Base-by-base conservation (phyloP, 176 grass and related monocot species). In the Aechmea fasciata region DNA sequence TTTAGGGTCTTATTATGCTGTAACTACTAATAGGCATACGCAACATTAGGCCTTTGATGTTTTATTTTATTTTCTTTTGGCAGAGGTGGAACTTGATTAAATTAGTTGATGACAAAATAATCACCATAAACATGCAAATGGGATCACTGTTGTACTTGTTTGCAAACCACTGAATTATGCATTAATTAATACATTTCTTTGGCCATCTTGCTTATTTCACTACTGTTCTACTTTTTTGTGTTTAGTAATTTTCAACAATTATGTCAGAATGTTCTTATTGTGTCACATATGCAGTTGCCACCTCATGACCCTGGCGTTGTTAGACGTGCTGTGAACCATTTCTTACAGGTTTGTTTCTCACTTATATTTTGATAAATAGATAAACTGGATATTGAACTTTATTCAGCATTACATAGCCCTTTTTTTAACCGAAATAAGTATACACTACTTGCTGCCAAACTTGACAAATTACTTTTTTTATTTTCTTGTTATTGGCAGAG, bases 291-390 rank as follows among this genome's bases (percentile, higher is more conserved):
- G 70, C 76, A 97, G 89, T 83, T 97, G 72, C 69, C 89, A 72
- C 89, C 93, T 51, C 93, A 97, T 85, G 93, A 97, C 51, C 84
- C 89, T 66, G 82, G 77, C 81, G 89, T 92, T 78, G 93, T 97
- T 48, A 92, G 83, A 77, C 86, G 86, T 54, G 93, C 89, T 80
- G 81, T 97, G 65, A 97, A 92, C 63, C 89, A 97, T 73, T 97
- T 97, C 81, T 77, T 97, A 80, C 89, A 87, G 77, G 93, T 90
- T 77, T 62, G 77, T 82, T 81, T 66, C 64, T 65, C 1, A 75
- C 68, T 23, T 23, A 17, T 59, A 59, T 59, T 41, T 41, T 41
- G 33, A 41, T 41, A 41, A 41, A 41, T 41, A 41, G 33, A 41
- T 41, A 41, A 41, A 41, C 33, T 59, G n/a, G 14, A 59, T 17